Percentiles rank a stretch among this genome's conserved stretches.
Conservation (phyloP, 495 filamentous ascomycete genomes). For the Tuber borchii region DNA sequence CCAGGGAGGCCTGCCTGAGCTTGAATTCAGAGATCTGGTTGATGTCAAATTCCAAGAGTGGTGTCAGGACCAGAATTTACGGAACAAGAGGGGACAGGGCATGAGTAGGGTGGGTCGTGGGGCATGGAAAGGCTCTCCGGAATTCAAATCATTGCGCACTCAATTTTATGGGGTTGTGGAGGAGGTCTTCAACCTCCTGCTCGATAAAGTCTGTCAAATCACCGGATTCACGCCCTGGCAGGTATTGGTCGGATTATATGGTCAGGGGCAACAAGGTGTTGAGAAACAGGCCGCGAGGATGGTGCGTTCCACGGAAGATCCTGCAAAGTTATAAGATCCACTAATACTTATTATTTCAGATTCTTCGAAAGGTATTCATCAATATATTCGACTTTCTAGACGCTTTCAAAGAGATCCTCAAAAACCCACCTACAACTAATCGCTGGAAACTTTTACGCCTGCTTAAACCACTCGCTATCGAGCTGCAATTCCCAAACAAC, state of each 20-base stretch:
- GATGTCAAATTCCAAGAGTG: not conserved
- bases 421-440: not conserved
- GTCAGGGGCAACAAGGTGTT: not conserved
- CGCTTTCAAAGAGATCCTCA: not conserved
- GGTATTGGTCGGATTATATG: not conserved
- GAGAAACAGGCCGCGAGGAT: not conserved
- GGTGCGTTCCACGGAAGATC: not conserved
- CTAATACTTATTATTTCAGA: not conserved
- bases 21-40: not conserved
- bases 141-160: not conserved
- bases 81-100: not conserved
- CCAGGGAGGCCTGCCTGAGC: not conserved
- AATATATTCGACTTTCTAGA: not conserved
- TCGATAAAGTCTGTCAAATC: not conserved
- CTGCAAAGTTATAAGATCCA: not conserved
- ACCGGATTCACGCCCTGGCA: not conserved
- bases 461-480: not conserved
- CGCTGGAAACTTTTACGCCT: not conserved
- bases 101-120: not conserved
- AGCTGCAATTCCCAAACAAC: not conserved
- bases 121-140: not conserved
- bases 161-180: not conserved
- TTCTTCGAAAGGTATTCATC: not conserved
- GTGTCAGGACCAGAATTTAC: accelerated
- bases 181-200: not conserved